Evolutionary conservation across 306 rosid genomes (phyloP), one percentile per base, ranked within the genome.

Genomic region (Hippophae rhamnoides): DNA sequence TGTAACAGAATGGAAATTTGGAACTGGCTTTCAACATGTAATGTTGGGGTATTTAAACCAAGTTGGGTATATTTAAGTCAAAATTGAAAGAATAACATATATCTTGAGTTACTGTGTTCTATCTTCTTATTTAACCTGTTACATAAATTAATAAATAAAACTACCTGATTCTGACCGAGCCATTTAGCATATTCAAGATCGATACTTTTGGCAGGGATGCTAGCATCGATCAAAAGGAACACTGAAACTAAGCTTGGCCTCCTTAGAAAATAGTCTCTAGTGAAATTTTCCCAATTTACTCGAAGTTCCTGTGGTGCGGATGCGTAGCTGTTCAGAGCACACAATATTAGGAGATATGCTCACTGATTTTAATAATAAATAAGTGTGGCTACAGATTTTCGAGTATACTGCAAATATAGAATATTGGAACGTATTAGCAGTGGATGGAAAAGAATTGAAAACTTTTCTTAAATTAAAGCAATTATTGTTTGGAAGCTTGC

Each of bases 151-250:
- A 9, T 45, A 64, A 41, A 51, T 23, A 27, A 56, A 43, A 14
- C 48, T 79, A 90, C 99, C 97, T 93, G 84, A 79, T 93, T 93
- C 80, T 82, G 80, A 43, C 94, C 99, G 77, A 93, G 82, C 99
- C 97, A 93, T 66, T 90, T 74, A 45, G 99, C 97, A 77, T 89
- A 93, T 55, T 93, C 95, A 6, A 93, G 94, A 79, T 89, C 99
- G 53, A 80, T 83, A 54, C 63, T 73, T 72, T 82, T 93, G 54
- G 94, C 97, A 49, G 99, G 97, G 61, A 93, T 89, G 85, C 99
- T 93, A 47, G 87, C 99, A 74, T 93, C 99, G 41, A 93, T 77
- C n/a, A 93, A 94, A 68, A 93, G 97, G 75, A 93, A 93, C 43
- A 93, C 95, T 0, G 99, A 89, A 72, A 93, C 99, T 66, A 93